phyloP scores from a whole-genome alignment of 805 yeast genomes.

The Saccharomyces mikatae region DNA sequence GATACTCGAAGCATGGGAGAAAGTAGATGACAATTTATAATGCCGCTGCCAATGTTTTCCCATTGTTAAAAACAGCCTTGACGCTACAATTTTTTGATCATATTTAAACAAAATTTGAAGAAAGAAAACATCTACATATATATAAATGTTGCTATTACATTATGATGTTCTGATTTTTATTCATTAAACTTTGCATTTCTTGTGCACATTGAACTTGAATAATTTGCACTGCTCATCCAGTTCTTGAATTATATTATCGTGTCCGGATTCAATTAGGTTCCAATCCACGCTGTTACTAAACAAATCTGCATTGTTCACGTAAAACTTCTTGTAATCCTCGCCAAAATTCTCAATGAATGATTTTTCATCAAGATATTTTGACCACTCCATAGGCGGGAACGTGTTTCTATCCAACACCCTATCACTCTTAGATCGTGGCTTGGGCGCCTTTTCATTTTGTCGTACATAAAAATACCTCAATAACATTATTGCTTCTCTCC shows the following conservation, averaged over 20 bases:
- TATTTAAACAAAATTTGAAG: neutral
- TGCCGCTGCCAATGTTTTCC: neutral
- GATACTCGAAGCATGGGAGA: slow-evolving; percentile 64
- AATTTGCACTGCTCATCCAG: slow-evolving; percentile 7
- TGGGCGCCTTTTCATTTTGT: slow-evolving; percentile 82
- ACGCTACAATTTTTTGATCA: neutral
- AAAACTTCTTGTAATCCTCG: slow-evolving; percentile 6
- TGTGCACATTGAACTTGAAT: slow-evolving; percentile 6
- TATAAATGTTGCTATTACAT: neutral
- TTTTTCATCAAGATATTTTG: slow-evolving; percentile 40
- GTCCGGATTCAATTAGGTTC: slow-evolving; percentile 18
- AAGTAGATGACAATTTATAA: slow-evolving; percentile 36
- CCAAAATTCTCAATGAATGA: slow-evolving; percentile 37
- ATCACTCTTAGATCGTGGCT: slow-evolving; percentile 64
- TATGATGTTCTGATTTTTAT: neutral
- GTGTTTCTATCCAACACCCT: slow-evolving; percentile 48
- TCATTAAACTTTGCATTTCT: slow-evolving; percentile 8
- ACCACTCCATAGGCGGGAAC: slow-evolving; percentile 56
- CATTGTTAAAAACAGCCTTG: neutral
- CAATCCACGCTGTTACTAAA: slow-evolving; percentile 15
- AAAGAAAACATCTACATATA: neutral
- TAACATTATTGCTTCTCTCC: slow-evolving; percentile 76
- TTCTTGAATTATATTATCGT: slow-evolving; percentile 10
- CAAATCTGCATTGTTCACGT: slow-evolving; percentile 14
- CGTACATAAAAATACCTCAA: slow-evolving; percentile 76